phyloP scores from a whole-genome alignment of 805 yeast genomes.

The Tetrapisispora taiwanensis region DNA sequence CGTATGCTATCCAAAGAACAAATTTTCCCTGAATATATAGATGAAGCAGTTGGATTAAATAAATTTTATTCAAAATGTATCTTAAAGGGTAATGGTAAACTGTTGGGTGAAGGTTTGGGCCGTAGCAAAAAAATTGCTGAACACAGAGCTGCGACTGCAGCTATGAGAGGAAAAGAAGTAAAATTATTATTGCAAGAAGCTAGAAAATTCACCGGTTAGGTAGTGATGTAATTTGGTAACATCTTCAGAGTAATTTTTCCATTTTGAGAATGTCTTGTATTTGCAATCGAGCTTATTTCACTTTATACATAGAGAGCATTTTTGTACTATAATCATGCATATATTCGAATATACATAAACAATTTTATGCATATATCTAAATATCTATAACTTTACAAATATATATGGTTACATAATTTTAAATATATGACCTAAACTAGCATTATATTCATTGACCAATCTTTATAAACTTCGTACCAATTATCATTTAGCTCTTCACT shows the following conservation, averaged over 20 bases:
- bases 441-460: constrained; percentile 83
- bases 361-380: too few relatives aligned
- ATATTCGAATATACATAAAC: neutral
- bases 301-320: too few relatives aligned
- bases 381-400: neutral
- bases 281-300: too few relatives aligned
- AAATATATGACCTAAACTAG: constrained; percentile 24
- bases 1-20: constrained; percentile 8
- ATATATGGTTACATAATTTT: neutral
- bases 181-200: neutral
- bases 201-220: neutral
- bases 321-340: too few relatives aligned
- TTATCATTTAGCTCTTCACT: constrained; percentile 48
- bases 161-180: neutral
- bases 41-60: neutral
- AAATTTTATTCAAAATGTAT: constrained; percentile 9
- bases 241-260: too few relatives aligned
- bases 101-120: constrained; percentile 14
- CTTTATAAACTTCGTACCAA: constrained; percentile 72
- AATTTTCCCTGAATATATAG: constrained; percentile 7
- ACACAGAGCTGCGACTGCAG: constrained; percentile 11
- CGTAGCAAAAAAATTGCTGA: constrained; percentile 14
- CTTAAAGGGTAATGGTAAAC: constrained; percentile 7
- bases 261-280: too few relatives aligned
- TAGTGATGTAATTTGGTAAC: too few relatives aligned